Base-by-base conservation (phyloP, 257 asterid species). In the Penstemon eatonii region DNA sequence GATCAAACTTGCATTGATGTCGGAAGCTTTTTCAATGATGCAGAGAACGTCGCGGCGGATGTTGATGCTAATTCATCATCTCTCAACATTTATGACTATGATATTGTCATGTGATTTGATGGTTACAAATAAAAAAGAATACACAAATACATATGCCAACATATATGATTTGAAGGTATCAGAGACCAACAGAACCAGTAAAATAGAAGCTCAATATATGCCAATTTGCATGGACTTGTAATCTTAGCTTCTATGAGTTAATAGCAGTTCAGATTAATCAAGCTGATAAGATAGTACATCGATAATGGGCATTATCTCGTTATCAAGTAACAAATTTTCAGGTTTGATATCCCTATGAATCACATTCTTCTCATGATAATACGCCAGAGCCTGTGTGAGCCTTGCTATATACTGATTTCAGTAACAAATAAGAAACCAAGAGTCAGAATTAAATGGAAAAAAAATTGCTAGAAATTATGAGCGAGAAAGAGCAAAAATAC, bases 281-380 rank as follows among this genome's bases (percentile, higher is more conserved):
- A 25, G 33, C 15, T 39, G 12, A 25, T 43, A 5, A 37, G 15
- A 43, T 36, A 51, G 33, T 38, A 25, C 45, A 39, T 52, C 55
- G 19, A 72, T 68, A 60, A 46, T 11, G 25, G 3, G 57, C 67
- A 41, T 70, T 72, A 94, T 96, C 95, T 87, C 92, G 60, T 90
- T 85, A 65, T 96, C 99, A 69, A 94, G 80, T 80, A 94, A 71
- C 75, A 94, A 95, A 80, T 94, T 94, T 73, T 94, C 97, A 6
- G 99, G 99, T 73, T 94, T 94, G 18, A 94, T 94, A 75, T 94
- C 99, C 66, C 97, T 80, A 70, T 91, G 99, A 46, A 94, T 94
- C 49, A 94, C 99, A 5, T 94, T 96, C 74, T 94, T 94, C 56
- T 96, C 96, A 73, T 94, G 99, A 58, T 95, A 91, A 69, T 91